Evolutionary conservation across 495 filamentous ascomycete genomes (phyloP), one percentile per base, ranked within the genome.

Genomic region (Pseudomonodictys pantanalensis): DNA sequence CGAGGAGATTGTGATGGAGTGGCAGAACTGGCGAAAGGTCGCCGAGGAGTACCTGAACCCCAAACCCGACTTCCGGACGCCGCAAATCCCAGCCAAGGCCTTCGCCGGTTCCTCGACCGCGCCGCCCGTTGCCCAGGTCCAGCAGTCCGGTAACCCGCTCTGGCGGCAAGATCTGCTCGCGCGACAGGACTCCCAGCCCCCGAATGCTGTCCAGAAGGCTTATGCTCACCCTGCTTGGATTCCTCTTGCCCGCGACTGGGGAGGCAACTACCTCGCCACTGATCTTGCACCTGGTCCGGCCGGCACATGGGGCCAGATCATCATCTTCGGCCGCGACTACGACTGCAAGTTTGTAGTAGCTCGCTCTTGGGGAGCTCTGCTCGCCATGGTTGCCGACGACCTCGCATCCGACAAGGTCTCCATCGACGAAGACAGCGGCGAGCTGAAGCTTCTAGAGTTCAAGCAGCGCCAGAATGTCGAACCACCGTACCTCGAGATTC

Each of bases 191-290:
- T 96, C 85, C 11, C 89, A 97, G 62, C 93, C 93, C 18, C 80
- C 89, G 2, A 82, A 84, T 60, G 83, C 91, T 9, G 86, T 97
- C 45, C 91, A 95, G 66, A 95, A 93, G 71, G 89, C 88, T 0
- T 99, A 99, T 70, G 88, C 90, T 11, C 93, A 97, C 69, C 88
- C 92, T 3, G 88, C 84, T 23, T 99, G 93, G 93, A 96, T 99
- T 62, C 93, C 93, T 28, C 79, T 99, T 28, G 92, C 90, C 22
- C 88, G 93, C 52, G 93, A 99, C 72, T 99, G 93, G 93, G 93
- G 93, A 66, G 93, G 93, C 66, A 99, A 99, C 80, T 90, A 92
- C 76, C 78, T 99, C 66, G 91, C 91, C 12, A 84, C 96, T 29
- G 93, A 99, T 73, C 81, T 99, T 45, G 91, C 95, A 20, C 93